Evolutionary conservation across 495 filamentous ascomycete species (phyloP).

Genomic region (Penicillium nucicola): DNA sequence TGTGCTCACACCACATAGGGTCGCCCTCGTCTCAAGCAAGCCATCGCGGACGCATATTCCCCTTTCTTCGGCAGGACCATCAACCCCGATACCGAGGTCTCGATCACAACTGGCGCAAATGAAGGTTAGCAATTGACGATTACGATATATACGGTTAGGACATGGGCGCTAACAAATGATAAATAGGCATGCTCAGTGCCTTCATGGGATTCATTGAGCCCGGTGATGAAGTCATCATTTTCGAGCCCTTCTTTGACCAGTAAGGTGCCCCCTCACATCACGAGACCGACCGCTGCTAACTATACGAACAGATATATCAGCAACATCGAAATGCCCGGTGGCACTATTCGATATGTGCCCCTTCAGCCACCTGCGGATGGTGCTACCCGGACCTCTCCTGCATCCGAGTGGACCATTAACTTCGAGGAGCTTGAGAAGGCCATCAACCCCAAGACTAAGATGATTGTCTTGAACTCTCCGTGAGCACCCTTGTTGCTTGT

Average conservation of each 20-base stretch:
- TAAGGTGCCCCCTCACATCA: conserved; percentile 35
- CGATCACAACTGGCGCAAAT: conserved; percentile 94
- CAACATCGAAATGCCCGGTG: conserved; percentile 97
- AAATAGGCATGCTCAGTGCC: conserved; percentile 71
- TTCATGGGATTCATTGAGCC: conserved; percentile 97
- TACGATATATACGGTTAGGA: not conserved
- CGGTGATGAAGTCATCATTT: conserved; percentile 94
- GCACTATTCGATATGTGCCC: conserved; percentile 89
- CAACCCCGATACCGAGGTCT: conserved; percentile 86
- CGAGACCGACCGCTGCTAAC: not conserved
- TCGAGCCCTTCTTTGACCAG: conserved; percentile 99
- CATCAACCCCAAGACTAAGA: conserved; percentile 84
- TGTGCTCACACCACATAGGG: conserved; percentile 47
- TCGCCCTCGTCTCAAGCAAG: conserved; percentile 83
- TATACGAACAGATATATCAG: conserved; percentile 66
- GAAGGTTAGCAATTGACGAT: conserved; percentile 58
- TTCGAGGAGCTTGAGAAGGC: conserved; percentile 76
- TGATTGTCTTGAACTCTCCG: conserved; percentile 67
- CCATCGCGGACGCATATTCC: conserved; percentile 85
- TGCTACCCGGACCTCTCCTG: conserved; percentile 70
- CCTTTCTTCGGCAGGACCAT: conserved; percentile 76
- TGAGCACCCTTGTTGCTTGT: conserved; percentile 14
- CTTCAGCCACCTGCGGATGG: conserved; percentile 88
- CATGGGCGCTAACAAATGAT: not conserved
- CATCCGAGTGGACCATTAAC: conserved; percentile 85